These are phyloP conservation scores for Lecanicillium sp. DNA, from an alignment of 2,329 filamentous ascomycete genomes.

Conservation along the genomic window DNA sequence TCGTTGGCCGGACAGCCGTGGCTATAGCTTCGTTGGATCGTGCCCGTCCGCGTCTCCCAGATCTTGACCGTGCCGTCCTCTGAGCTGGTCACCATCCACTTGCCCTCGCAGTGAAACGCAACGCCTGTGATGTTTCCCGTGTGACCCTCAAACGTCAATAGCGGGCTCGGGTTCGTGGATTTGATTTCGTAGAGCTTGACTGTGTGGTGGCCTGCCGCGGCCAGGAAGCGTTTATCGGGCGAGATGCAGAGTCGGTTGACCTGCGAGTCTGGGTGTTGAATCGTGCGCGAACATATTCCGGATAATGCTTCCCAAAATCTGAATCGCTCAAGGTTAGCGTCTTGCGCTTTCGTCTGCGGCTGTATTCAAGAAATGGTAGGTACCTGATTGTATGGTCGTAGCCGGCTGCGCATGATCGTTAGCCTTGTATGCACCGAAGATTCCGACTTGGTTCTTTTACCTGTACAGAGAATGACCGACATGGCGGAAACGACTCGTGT, in stretches of 20 bases:
- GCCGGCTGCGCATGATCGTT: conserved; percentile 34
- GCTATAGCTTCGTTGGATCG: conserved; percentile 84
- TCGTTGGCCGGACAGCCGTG: conserved; percentile 89
- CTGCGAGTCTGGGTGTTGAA: conserved; percentile 95
- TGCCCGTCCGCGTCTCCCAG: conserved; percentile 83
- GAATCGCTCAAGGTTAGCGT: conserved; percentile 13
- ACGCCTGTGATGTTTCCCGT: conserved; percentile 94
- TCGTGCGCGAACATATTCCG: conserved; percentile 94
- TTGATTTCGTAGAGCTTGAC: conserved; percentile 99
- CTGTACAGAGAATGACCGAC: conserved; percentile 57
- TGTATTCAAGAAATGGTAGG: background rate
- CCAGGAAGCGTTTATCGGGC: conserved; percentile 92
- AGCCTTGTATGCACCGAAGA: too few relatives aligned
- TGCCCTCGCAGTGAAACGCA: conserved; percentile 96
- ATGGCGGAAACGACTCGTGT: conserved; percentile 25
- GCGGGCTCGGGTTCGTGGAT: conserved; percentile 88
- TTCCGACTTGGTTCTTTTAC: too few relatives aligned
- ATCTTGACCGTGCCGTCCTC: conserved; percentile 97
- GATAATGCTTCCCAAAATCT: conserved; percentile 98
- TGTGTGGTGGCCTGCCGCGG: conserved; percentile 68
- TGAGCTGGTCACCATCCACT: conserved; percentile 98
- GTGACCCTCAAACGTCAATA: conserved; percentile 92
- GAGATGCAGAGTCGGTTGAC: conserved; percentile 98
- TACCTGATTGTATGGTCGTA: conserved; percentile 57
- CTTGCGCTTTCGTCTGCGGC: background rate